Percentiles rank a stretch among this genome's conserved stretches.
phyloP scores from a whole-genome alignment of 2,329 filamentous ascomycete genomes.

The Emergomyces pasteurianus region DNA sequence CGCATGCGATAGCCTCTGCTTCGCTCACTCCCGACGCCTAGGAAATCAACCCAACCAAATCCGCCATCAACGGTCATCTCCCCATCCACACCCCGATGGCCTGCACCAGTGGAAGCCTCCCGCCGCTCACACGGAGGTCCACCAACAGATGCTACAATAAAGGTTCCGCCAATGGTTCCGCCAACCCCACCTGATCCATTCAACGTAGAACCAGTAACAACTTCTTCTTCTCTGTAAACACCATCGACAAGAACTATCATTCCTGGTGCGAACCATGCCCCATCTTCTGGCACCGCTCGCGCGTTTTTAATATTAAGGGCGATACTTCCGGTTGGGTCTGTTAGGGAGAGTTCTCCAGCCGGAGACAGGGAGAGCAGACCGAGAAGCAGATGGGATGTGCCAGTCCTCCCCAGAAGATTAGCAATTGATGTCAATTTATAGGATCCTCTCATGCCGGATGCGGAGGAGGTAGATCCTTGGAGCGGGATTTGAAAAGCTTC shows the following conservation, averaged over 20 bases:
- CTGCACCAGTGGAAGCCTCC: slow-evolving; percentile 63
- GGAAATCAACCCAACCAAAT: slow-evolving; percentile 95
- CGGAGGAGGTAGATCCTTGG: slow-evolving; percentile 46
- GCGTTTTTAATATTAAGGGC: slow-evolving; percentile 71
- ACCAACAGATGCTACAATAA: slow-evolving; percentile 80
- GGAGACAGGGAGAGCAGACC: slow-evolving; percentile 72
- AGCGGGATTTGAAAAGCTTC: slow-evolving; percentile 79
- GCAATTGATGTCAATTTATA: slow-evolving; percentile 84
- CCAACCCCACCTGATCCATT: slow-evolving; percentile 73
- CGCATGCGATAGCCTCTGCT: slow-evolving; percentile 75
- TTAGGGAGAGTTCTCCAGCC: slow-evolving; percentile 68
- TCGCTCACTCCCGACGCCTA: slow-evolving; percentile 81
- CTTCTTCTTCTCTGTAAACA: slow-evolving; percentile 82
- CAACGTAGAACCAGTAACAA: slow-evolving; percentile 51
- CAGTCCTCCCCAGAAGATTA: slow-evolving; percentile 63
- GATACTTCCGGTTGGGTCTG: slow-evolving; percentile 81
- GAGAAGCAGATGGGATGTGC: slow-evolving; percentile 73
- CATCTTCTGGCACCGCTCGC: slow-evolving; percentile 68
- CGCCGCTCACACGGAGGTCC: slow-evolving; percentile 85
- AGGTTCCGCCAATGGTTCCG: slow-evolving; percentile 81
- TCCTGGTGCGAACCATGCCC: slow-evolving; percentile 84
- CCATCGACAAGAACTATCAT: slow-evolving; percentile 95
- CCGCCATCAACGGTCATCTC: slow-evolving; percentile 40
- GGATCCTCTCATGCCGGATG: slow-evolving; percentile 40
- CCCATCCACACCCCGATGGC: slow-evolving; percentile 30